Percentiles rank a stretch among this genome's conserved stretches.
phyloP scores from a whole-genome alignment of 495 filamentous ascomycete genomes.

The Penicillium fimorum region DNA sequence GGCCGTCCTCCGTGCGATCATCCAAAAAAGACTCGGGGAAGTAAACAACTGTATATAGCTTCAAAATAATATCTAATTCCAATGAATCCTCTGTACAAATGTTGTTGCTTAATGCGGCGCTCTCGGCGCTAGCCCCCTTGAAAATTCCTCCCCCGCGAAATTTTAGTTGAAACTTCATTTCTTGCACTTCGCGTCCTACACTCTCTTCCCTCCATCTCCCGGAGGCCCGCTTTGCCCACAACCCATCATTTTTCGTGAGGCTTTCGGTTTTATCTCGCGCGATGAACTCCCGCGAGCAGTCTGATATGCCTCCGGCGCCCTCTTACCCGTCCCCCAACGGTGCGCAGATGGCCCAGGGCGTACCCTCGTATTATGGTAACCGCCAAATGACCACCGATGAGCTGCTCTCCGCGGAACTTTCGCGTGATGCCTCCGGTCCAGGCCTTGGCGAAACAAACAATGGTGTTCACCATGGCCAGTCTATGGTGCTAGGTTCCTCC shows the following conservation, averaged over 20 bases:
- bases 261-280: conserved; percentile 15
- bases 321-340: conserved; percentile 51
- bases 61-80: conserved; percentile 6
- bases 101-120: conserved; percentile 38
- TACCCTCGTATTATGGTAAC: conserved; percentile 47
- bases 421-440: conserved; percentile 44
- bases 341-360: conserved; percentile 48
- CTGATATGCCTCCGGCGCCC: conserved; percentile 48
- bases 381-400: conserved; percentile 50
- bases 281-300: conserved; percentile 50
- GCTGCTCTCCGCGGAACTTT: conserved; percentile 46
- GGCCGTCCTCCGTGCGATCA: conserved; percentile 45
- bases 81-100: conserved; percentile 25
- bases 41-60: conserved; percentile 13
- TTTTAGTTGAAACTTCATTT: conserved; percentile 46
- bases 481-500: conserved; percentile 43
- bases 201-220: conserved; percentile 32
- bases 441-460: conserved; percentile 44
- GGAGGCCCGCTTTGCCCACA: conserved; percentile 26
- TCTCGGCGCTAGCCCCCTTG: conserved; percentile 43
- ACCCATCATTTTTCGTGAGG: conserved; percentile 14
- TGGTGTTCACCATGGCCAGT: conserved; percentile 43
- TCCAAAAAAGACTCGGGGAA: conserved; percentile 34
- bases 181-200: conserved; percentile 37
- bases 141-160: conserved; percentile 37